A percentile compares a stretch with the other conserved stretches of the same genome.
phyloP scores from a whole-genome alignment of 768 basidiomycete species.

The Mycena vitilis region DNA sequence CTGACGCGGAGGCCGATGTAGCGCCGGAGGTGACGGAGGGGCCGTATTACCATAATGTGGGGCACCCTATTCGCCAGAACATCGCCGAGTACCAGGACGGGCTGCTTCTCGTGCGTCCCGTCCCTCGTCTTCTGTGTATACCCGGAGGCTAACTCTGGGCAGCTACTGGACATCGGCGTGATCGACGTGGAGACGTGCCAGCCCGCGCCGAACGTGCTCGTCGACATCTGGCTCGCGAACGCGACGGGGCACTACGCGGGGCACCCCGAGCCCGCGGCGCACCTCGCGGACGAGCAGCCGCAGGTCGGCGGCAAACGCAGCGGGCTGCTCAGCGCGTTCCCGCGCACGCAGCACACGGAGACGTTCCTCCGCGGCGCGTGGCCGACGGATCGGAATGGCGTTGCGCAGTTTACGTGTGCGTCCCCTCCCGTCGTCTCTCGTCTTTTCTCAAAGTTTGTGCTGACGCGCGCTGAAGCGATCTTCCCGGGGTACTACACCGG shows the following conservation, averaged over 20 bases:
- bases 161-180: constrained; percentile 66
- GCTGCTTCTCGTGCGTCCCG: constrained; percentile 54
- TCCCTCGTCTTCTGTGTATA: not conserved
- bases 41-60: constrained; percentile 63
- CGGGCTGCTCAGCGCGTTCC: constrained; percentile 58
- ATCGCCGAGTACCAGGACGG: constrained; percentile 67
- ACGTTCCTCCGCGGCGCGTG: constrained; percentile 66
- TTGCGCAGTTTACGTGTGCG: constrained; percentile 65
- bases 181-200: constrained; percentile 69
- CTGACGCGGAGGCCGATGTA: constrained; percentile 23
- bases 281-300: constrained; percentile 57
- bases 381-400: constrained; percentile 64
- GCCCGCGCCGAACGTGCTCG: constrained; percentile 66
- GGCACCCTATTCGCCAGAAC: constrained; percentile 64
- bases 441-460: not conserved
- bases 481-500: constrained; percentile 70
- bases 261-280: constrained; percentile 59
- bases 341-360: constrained; percentile 55
- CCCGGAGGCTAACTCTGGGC: constrained; percentile 33
- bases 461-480: constrained; percentile 48
- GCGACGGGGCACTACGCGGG: constrained; percentile 67
- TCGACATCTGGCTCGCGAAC: constrained; percentile 71
- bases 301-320: constrained; percentile 58
- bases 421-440: constrained; percentile 24
- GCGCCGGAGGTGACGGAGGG: constrained; percentile 66